Percentiles rank a stretch among this genome's conserved stretches.
Conservation (phyloP, 164 flowering plant species). For the Tetracentron sinense region DNA sequence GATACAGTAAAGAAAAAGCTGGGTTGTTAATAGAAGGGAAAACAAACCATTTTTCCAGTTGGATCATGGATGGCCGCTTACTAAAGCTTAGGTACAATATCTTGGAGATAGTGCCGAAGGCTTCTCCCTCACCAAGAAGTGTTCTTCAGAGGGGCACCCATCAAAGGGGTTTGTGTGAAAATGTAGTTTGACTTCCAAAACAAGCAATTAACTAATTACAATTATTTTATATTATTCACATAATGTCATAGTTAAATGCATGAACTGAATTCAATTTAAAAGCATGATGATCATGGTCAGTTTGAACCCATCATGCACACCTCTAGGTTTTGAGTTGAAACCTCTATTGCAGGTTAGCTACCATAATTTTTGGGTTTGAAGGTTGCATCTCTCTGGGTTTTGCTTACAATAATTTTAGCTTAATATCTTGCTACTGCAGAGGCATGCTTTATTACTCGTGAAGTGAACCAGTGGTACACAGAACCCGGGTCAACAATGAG, state of each 20-base stretch:
- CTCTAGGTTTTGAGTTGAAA: not conserved
- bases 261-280: not conserved
- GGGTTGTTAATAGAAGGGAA: not conserved
- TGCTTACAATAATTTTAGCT: not conserved
- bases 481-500: conserved; percentile 42
- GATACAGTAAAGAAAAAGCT: no score
- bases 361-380: not conserved
- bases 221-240: no score
- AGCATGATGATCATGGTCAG: not conserved
- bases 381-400: not conserved
- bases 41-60: not conserved
- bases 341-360: not conserved
- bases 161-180: no score
- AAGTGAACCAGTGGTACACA: conserved; percentile 63
- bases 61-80: no score
- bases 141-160: no score
- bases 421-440: conserved; percentile 37
- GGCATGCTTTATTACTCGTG: conserved; percentile 70
- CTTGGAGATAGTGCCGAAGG: not conserved
- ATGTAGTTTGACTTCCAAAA: no score
- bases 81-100: not conserved
- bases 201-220: no score
- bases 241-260: not conserved
- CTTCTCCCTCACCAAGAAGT: no score
- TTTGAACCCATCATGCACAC: not conserved